Evolutionary conservation across 805 yeast genomes (phyloP), one percentile per base, ranked within the genome.

Genomic region (Metschnikowia noctiluminum): DNA sequence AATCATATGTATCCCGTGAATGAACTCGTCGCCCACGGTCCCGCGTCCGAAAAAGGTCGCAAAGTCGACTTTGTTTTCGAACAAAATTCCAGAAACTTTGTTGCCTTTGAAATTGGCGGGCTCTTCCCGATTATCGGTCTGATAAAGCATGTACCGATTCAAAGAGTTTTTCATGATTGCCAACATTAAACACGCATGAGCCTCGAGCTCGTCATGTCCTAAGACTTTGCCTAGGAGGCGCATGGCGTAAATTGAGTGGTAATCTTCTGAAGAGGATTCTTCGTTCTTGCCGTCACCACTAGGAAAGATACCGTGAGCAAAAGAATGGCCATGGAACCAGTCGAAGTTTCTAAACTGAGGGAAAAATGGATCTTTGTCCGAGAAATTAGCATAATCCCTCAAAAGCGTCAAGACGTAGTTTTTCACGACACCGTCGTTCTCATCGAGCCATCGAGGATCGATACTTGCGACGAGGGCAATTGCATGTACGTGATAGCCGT

Each of bases 241-340:
- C 69, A 84, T 71, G 1, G 85, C 89, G 61, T 83, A 84, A 3
- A 80, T 76, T 46, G 85, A 82, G 60, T 86, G 85, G 53, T 84
- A 84, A 62, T 86, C 91, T 62, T 86, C 91, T 11, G 87, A 81
- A 16, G 82, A 77, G 0, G 87, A 81, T 64, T 86, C 91, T 62
- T 86, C 82, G 63, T 85, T 87, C 56, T 83, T 83, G 28, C 92
- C 91, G 64, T 86, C 91, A 7, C 87, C 87, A 52, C 83, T 75
- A 32, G 80, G 76, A 57, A 79, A 82, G 15, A 85, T 71, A 2
- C 92, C 91, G 59, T 82, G 83, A 0, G 91, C 92, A 80, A 85
- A 85, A 0, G 90, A 84, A 61, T 86, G 91, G 0, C 92, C 92
- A 58, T 78, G 78, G 61, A 69, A 86, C 88, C 88, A 86, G 61